These are phyloP conservation scores for Colletotrichum noveboracense DNA, from an alignment of 2,329 filamentous ascomycete species.

Conservation along the genomic window DNA sequence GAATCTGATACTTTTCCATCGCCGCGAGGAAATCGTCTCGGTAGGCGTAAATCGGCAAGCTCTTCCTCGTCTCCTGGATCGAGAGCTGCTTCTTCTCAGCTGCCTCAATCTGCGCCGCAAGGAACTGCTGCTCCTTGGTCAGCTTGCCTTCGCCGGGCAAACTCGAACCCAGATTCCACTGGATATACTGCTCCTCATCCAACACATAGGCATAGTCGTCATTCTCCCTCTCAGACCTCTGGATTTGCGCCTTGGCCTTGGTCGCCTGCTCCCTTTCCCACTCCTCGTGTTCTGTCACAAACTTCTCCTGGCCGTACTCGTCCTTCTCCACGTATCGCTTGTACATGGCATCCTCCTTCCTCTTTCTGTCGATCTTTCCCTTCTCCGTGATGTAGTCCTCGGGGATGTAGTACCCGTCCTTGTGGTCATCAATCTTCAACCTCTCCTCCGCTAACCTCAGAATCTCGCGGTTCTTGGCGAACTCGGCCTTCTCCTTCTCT, in stretches of 20 bases:
- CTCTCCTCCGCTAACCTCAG: conserved; percentile 84
- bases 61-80: conserved; percentile 91
- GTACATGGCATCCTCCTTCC: conserved; percentile 89
- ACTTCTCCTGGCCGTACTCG: conserved; percentile 86
- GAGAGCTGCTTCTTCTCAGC: conserved; percentile 87
- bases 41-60: conserved; percentile 87
- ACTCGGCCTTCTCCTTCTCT: conserved; percentile 82
- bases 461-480: conserved; percentile 85
- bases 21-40: conserved; percentile 87
- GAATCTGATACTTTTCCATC: conserved; percentile 81
- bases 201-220: conserved; percentile 93
- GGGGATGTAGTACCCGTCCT: conserved; percentile 90
- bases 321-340: conserved; percentile 89
- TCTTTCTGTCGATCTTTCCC: conserved; percentile 84
- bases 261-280: conserved; percentile 92
- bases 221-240: conserved; percentile 74
- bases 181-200: conserved; percentile 86
- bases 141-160: conserved; percentile 75
- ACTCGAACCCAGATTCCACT: conserved; percentile 79
- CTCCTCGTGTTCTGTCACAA: conserved; percentile 91
- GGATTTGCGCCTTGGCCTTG: conserved; percentile 87
- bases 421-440: conserved; percentile 85
- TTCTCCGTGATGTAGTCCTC: conserved; percentile 96
- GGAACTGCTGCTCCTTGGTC: conserved; percentile 78
- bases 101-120: conserved; percentile 83